Base-by-base conservation (phyloP, 176 grass and related monocot species). In the maize (Zea mays) region DNA sequence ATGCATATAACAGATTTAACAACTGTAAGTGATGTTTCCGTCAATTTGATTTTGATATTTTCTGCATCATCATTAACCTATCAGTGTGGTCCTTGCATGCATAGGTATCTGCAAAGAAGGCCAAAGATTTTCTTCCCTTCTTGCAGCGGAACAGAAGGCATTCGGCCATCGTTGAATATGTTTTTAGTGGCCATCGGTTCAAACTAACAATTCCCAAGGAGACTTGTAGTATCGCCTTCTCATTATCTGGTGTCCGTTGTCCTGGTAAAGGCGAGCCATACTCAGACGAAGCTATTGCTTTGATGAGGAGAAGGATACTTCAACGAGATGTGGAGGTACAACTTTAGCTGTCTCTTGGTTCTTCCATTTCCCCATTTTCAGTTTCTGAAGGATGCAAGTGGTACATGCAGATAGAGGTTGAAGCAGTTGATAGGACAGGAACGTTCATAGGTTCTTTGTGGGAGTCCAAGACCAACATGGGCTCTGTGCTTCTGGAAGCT, bases 1-100 rank as follows among this genome's bases (percentile, higher is more conserved):
- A 94, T 93, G 87, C 96, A 99, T 70, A 86, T 99, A 79, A 92
- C 92, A 62, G 96, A 99, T 90, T 89, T 97, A 56, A 92, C 90
- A 74, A 90, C 41, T 72, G 93, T 90, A 52, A 74, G 71, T 5
- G 13, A 43, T 58, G 38, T 72, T 71, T 37, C 65, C 27, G 45
- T 35, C 78, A 47, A 2, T 48, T 62, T 38, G 62, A 52, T 60
- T 83, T 59, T 12, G 36, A 8, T 33, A 5, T 60, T 3, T 27
- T 49, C 37, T 79, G 48, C 14, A 48, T 14, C 44, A 57, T 52
- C 10, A 11, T 69, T 79, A 70, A 67, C 20, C 68, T 59, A 10
- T 69, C 4, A 64, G 55, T n/a, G 19, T 70, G 13, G 55, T 61
- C 47, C 13, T 65, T 80, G 21, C 83, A 3, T 48, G 55, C 3